phyloP scores from a whole-genome alignment of 495 filamentous ascomycete species.

The Zalerion maritima region DNA sequence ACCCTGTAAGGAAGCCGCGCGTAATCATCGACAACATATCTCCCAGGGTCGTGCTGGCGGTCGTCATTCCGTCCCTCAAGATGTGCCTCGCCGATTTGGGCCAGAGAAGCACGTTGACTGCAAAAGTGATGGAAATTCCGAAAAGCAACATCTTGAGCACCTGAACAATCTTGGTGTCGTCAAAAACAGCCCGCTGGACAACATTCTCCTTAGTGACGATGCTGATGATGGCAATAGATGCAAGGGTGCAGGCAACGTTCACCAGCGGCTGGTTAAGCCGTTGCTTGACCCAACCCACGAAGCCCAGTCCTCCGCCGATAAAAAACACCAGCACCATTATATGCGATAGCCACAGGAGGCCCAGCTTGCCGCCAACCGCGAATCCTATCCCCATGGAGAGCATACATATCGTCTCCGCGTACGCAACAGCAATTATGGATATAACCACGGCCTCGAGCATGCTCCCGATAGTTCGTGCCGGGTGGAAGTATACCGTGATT shows the following conservation, averaged over 20 bases:
- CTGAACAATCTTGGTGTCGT: constrained; percentile 68
- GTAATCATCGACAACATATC: constrained; percentile 75
- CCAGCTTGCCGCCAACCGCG: constrained; percentile 50
- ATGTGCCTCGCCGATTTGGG: constrained; percentile 67
- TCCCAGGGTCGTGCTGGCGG: constrained; percentile 59
- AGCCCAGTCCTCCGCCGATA: constrained; percentile 75
- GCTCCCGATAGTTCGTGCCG: constrained; percentile 75
- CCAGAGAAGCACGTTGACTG: constrained; percentile 66
- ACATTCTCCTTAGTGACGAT: constrained; percentile 85
- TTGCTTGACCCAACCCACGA: constrained; percentile 91
- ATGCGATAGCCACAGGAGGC: constrained; percentile 59
- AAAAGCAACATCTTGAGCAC: constrained; percentile 84
- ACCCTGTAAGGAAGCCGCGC: constrained; percentile 69
- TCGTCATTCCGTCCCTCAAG: constrained; percentile 60
- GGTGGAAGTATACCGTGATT: constrained; percentile 91
- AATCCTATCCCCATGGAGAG: constrained; percentile 77
- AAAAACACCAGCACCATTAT: constrained; percentile 72
- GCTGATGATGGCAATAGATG: constrained; percentile 83
- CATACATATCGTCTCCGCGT: constrained; percentile 67
- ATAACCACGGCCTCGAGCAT: constrained; percentile 85
- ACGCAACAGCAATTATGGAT: constrained; percentile 65
- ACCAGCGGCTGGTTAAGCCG: constrained; percentile 71
- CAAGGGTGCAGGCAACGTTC: constrained; percentile 78
- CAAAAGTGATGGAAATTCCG: constrained; percentile 59
- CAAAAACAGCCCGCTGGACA: constrained; percentile 66